Evolutionary conservation across 2,329 filamentous ascomycete species (phyloP).

Genomic region (Xylaria sp.): DNA sequence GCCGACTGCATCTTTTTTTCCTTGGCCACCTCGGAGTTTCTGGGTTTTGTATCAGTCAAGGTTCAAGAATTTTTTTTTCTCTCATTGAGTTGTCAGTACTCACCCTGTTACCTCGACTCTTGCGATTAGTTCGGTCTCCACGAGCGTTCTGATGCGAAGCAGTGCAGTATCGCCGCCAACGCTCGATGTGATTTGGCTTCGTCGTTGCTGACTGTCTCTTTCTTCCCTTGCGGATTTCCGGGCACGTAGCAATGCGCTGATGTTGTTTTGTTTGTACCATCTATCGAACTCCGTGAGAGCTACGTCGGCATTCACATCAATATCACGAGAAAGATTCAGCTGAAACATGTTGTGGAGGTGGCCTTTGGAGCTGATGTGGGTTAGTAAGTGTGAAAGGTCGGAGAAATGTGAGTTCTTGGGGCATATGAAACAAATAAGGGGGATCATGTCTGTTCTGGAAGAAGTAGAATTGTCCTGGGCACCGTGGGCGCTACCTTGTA

Average conservation of each 20-base stretch:
- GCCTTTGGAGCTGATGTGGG: constrained; percentile 91
- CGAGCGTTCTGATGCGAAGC: constrained; percentile 21
- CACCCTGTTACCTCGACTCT: constrained; percentile 30
- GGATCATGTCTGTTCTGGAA: constrained; percentile 50
- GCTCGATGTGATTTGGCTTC: constrained; percentile 32
- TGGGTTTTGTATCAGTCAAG: background rate
- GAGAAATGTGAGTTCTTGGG: constrained; percentile 81
- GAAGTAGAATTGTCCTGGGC: background rate
- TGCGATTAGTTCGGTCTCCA: constrained; percentile 25
- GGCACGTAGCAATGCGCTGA: constrained; percentile 77
- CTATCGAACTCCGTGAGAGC: constrained; percentile 71
- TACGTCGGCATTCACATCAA: constrained; percentile 68
- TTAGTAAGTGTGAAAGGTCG: constrained; percentile 89
- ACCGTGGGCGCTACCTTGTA: constrained; percentile 7
- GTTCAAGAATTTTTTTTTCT: too few relatives aligned
- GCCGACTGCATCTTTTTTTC: background rate
- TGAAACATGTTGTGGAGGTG: constrained; percentile 86
- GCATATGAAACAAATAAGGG: constrained; percentile 83
- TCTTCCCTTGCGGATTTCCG: constrained; percentile 77
- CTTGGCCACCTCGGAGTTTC: background rate
- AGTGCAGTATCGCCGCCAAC: constrained; percentile 36
- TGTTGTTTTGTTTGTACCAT: constrained; percentile 77
- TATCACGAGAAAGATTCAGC: constrained; percentile 72
- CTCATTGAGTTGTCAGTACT: constrained; percentile 27
- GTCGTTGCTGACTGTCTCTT: constrained; percentile 50